A percentile compares a stretch with the other conserved stretches of the same genome.
Evolutionary conservation across 2,329 filamentous ascomycete species (phyloP).

Genomic region (Penicillium frequentans): DNA sequence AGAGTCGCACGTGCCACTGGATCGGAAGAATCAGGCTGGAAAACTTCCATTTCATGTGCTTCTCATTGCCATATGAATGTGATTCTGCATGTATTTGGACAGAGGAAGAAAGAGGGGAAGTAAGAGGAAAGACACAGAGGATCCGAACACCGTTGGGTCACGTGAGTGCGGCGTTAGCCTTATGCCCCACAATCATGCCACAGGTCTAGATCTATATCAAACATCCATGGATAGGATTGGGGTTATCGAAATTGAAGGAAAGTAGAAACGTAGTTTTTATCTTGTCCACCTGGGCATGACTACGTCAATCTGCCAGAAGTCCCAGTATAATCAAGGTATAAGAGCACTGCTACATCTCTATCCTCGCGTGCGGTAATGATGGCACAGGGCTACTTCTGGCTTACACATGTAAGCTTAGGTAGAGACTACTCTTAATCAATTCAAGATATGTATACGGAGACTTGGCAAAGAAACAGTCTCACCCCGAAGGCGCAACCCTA

Average conservation of each 20-base stretch:
- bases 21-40: conserved; percentile 10
- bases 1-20: conserved; percentile 11
- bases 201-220: background rate
- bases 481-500: too few species aligned
- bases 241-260: too few species aligned
- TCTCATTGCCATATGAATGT: background rate
- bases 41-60: background rate
- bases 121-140: background rate
- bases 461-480: too few species aligned
- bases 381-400: too few species aligned
- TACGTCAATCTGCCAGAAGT: too few species aligned
- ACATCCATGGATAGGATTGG: background rate
- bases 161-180: background rate
- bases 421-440: too few species aligned
- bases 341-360: too few species aligned
- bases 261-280: too few species aligned
- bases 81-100: background rate
- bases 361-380: too few species aligned
- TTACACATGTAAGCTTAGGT: too few species aligned
- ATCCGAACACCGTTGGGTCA: background rate
- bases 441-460: background rate
- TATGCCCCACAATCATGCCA: background rate
- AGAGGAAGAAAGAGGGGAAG: background rate
- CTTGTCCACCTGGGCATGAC: too few species aligned
- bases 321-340: too few species aligned